These are phyloP conservation scores for Vitellaria paradoxa DNA, from an alignment of 179 eudicot species.

Conservation along the genomic window DNA sequence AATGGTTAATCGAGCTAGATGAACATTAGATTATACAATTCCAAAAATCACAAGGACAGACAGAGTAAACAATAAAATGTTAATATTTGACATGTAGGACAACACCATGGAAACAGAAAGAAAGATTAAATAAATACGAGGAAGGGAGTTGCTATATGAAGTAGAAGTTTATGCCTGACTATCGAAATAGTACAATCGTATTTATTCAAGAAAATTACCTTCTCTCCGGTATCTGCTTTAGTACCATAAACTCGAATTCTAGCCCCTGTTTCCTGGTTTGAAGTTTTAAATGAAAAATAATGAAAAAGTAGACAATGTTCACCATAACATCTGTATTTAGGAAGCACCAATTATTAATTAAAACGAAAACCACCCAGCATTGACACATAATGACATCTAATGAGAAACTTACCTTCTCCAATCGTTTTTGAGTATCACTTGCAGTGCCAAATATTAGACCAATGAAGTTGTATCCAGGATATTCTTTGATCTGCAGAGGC, in stretches of 20 bases:
- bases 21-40: neutral
- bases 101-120: neutral
- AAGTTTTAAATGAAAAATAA: constrained; percentile 7
- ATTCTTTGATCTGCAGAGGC: constrained; percentile 58
- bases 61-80: neutral
- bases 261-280: constrained; percentile 90
- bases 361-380: constrained; percentile 8
- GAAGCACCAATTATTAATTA: neutral
- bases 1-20: neutral
- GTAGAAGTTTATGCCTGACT: neutral
- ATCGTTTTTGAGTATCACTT: constrained; percentile 71
- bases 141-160: neutral
- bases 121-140: neutral
- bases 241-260: constrained; percentile 69
- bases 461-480: constrained; percentile 76
- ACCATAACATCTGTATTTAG: neutral
- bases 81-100: neutral
- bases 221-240: constrained; percentile 43
- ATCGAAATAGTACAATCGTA: neutral
- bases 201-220: constrained; percentile 36
- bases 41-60: neutral
- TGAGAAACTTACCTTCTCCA: constrained; percentile 67
- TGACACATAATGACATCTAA: neutral
- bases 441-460: constrained; percentile 68
- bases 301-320: neutral